Base-by-base conservation (phyloP, 2,329 filamentous ascomycete genomes). In the Bipolaris sorokiniana region DNA sequence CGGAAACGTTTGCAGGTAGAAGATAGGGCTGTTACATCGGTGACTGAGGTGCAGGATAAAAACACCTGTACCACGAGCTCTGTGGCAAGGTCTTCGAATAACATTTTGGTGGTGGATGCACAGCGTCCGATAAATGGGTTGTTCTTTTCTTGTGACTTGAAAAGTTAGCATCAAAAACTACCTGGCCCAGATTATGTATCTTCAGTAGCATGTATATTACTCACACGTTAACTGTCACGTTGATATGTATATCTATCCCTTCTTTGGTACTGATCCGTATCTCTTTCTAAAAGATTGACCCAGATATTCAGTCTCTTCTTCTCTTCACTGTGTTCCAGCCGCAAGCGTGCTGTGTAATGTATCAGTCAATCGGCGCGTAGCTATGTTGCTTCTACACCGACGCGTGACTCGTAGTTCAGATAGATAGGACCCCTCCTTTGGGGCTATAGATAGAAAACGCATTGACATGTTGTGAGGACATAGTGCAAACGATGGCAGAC, bases 51-150 rank as follows among this genome's bases (percentile, higher is more conserved):
- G 65, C 83, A 81, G 50, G 79, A 84, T 54, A 81, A 77, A 71
- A 83, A 86, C 51, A 88, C 78, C 54, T 86, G 82, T 59, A 83
- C 78, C 55, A 87, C 66, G 52, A 87, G 80, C 76, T 88, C 86
- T 66, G 83, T 85, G 22, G 86, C 80, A 23, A 88, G 77, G 51
- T 79, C 67, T 64, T 83, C 77, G 75, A 87, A 79, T 49, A 79
- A 67, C 84, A 87, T 88, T 54, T 61, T 77, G 70, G 61, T 51
- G 54, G 57, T 57, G 28, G 10, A 41, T 20, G 44, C 48, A 42
- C 46, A 15, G 50, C 31, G 38, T 53, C 28, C 36, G 26, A 36
- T 36, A 15, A 15, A n/a, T 7, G 41, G 6, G 18, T 33, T 7
- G 48, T 9, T 22, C 26, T 46, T 31, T 51, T 36, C 16, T 45